Conservation (phyloP, 2,329 filamentous ascomycete genomes). For the Fusarium sororula region DNA sequence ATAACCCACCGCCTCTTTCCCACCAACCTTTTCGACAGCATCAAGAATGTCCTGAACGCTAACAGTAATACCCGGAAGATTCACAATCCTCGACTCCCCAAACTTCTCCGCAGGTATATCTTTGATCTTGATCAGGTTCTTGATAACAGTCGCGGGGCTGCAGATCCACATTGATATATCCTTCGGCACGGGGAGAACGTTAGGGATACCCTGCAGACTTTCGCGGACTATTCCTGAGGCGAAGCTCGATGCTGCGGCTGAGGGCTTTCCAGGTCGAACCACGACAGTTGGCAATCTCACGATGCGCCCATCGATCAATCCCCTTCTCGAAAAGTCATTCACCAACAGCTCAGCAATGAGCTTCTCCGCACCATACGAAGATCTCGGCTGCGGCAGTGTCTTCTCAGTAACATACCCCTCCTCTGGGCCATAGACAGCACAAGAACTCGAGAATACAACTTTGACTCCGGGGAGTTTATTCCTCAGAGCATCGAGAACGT, state of each 20-base stretch:
- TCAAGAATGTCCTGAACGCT: constrained; percentile 63
- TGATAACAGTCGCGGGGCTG: constrained; percentile 58
- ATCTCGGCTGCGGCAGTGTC: constrained; percentile 58
- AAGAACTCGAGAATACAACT: constrained; percentile 66
- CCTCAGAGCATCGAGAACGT: constrained; percentile 62
- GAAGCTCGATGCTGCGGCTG: constrained; percentile 68
- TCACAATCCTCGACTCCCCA: constrained; percentile 54
- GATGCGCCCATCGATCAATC: constrained; percentile 65
- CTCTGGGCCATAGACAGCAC: constrained; percentile 64
- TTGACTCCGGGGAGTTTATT: constrained; percentile 56
- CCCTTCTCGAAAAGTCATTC: constrained; percentile 54
- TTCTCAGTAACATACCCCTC: constrained; percentile 28
- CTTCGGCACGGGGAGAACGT: constrained; percentile 56
- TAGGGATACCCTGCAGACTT: constrained; percentile 56
- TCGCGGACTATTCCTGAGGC: constrained; percentile 70
- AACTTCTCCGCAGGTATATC: constrained; percentile 52
- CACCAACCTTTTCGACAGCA: constrained; percentile 59
- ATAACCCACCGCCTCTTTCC: constrained; percentile 52
- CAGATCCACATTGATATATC: constrained; percentile 62
- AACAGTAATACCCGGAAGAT: constrained; percentile 62
- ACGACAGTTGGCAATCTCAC: constrained; percentile 69
- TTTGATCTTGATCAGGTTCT: constrained; percentile 58
- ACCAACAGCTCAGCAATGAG: constrained; percentile 63
- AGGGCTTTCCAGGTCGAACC: constrained; percentile 67
- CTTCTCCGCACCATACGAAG: constrained; percentile 70